phyloP scores from a whole-genome alignment of 116 monocot species.

The Dioscorea cayenensis region DNA sequence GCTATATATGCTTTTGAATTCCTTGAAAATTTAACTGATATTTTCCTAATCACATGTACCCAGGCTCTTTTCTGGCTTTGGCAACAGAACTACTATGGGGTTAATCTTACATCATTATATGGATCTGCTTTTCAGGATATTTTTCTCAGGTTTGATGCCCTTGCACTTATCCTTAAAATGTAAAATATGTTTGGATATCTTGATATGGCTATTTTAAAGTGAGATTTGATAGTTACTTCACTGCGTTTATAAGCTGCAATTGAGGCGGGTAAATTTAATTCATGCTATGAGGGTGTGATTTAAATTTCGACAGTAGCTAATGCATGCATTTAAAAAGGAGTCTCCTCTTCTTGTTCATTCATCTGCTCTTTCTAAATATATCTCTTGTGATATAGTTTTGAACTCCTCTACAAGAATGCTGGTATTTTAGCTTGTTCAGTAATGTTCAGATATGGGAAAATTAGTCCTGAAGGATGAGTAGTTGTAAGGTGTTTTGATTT shows the following conservation, averaged over 20 bases:
- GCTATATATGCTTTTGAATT: neutral
- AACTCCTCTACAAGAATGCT: too few species aligned
- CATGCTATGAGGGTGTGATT: neutral
- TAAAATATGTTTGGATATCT: neutral
- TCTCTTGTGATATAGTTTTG: neutral
- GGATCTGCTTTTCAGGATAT: conserved; percentile 89
- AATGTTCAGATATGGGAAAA: too few species aligned
- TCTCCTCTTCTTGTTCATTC: neutral
- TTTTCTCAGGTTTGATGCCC: conserved; percentile 87
- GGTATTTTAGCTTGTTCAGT: too few species aligned
- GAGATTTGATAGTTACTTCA: neutral
- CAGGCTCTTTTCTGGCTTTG: conserved; percentile 99
- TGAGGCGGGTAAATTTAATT: neutral
- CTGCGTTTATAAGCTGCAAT: neutral
- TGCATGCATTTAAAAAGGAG: neutral
- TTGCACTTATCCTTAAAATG: neutral
- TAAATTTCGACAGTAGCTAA: neutral
- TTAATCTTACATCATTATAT: conserved; percentile 86
- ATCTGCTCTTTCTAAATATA: neutral
- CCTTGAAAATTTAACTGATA: neutral
- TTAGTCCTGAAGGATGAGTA: too few species aligned
- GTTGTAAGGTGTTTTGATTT: too few species aligned
- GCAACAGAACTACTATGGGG: conserved; percentile 92
- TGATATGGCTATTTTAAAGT: neutral
- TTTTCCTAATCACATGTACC: neutral